A percentile compares a stretch with the other conserved stretches of the same genome.
Conservation (phyloP, 768 basidiomycete species). For the Dioszegia aurantiaca region DNA sequence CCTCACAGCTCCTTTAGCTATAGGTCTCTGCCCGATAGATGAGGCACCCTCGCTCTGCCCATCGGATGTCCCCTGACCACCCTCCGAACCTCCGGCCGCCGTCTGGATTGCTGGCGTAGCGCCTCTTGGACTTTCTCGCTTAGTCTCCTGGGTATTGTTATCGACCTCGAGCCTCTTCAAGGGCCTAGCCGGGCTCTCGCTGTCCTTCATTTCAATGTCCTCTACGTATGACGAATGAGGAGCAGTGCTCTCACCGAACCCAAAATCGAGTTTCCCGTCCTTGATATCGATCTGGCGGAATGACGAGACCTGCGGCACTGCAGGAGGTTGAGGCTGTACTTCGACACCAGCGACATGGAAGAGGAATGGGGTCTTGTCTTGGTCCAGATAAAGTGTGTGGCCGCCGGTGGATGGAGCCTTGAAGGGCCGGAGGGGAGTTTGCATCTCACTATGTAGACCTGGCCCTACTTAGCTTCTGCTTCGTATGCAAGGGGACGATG, state of each 20-base stretch:
- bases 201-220: constrained; percentile 36
- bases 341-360: constrained; percentile 6
- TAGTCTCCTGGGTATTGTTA: too few species aligned
- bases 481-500: background rate
- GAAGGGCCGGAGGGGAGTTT: constrained; percentile 23
- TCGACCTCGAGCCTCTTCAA: background rate
- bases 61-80: constrained; percentile 12
- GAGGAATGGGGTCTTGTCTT: constrained; percentile 20
- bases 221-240: too few species aligned
- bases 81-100: constrained; percentile 12
- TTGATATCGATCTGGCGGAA: too few species aligned
- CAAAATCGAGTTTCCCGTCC: too few species aligned
- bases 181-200: constrained; percentile 24
- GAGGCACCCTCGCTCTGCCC: constrained; percentile 8
- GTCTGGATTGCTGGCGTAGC: too few species aligned
- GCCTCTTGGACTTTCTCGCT: background rate
- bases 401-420: constrained; percentile 12
- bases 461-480: constrained; percentile 4
- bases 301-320: constrained; percentile 12
- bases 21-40: constrained; percentile 17
- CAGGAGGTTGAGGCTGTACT: constrained; percentile 6
- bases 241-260: too few species aligned
- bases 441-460: constrained; percentile 42
- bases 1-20: constrained; percentile 29
- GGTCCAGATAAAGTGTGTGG: constrained; percentile 9